Conservation (phyloP, 1,139 yeast genomes). For the Candida pseudoviswanathii region DNA sequence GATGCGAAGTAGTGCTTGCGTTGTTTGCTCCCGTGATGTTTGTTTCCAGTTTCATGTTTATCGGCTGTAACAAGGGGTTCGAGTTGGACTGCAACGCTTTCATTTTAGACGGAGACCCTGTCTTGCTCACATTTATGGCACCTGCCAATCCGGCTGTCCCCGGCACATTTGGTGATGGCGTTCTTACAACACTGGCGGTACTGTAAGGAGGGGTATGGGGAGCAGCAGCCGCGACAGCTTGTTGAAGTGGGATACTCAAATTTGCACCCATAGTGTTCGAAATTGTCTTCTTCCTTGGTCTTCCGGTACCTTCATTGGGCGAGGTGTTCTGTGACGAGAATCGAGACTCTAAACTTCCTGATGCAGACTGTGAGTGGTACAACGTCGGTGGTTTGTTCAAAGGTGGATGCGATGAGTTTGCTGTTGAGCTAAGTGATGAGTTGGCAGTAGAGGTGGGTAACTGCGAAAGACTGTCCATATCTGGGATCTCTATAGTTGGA, state of each 20-base stretch:
- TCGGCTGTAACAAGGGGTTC: conserved; percentile 61
- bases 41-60: conserved; percentile 45
- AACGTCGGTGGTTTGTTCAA: conserved; percentile 51
- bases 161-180: conserved; percentile 47
- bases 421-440: background rate
- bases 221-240: conserved; percentile 13
- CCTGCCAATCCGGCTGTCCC: conserved; percentile 24
- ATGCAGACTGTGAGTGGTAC: conserved; percentile 52
- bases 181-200: conserved; percentile 43
- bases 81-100: conserved; percentile 50
- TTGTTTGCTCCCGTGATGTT: conserved; percentile 4
- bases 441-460: conserved; percentile 17
- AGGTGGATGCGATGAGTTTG: conserved; percentile 24
- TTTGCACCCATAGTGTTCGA: conserved; percentile 32
- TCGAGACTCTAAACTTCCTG: conserved; percentile 44
- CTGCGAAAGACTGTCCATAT: conserved; percentile 39
- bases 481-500: conserved; percentile 51
- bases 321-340: conserved; percentile 19
- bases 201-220: conserved; percentile 18
- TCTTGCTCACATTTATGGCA: conserved; percentile 21
- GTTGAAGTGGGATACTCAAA: conserved; percentile 6
- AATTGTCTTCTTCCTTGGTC: conserved; percentile 38
- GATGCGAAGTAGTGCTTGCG: background rate
- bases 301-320: conserved; percentile 24
- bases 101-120: conserved; percentile 55